These are phyloP conservation scores for Fusarium palustre DNA, from an alignment of 2,329 filamentous ascomycete species.

Conservation along the genomic window DNA sequence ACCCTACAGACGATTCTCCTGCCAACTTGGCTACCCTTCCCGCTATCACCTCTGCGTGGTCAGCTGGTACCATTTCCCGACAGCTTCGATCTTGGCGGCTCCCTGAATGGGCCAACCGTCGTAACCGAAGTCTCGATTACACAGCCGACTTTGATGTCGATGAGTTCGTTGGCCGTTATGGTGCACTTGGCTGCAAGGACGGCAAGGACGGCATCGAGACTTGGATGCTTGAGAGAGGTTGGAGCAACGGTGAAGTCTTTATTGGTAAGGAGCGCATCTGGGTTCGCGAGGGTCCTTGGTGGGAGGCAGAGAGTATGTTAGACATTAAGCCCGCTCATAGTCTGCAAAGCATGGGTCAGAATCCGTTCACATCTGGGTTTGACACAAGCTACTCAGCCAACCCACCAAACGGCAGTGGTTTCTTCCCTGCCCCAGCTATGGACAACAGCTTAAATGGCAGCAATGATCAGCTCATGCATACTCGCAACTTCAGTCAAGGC, in stretches of 20 bases:
- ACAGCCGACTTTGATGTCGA: slow-evolving; percentile 96
- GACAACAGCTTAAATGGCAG: slow-evolving; percentile 73
- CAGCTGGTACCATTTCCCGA: slow-evolving; percentile 89
- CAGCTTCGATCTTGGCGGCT: slow-evolving; percentile 94
- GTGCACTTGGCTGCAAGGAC: slow-evolving; percentile 85
- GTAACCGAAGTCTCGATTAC: slow-evolving; percentile 92
- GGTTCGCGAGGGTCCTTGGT: slow-evolving; percentile 95
- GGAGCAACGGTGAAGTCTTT: slow-evolving; percentile 97
- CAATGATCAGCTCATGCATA: slow-evolving; percentile 76
- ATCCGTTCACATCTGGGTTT: slow-evolving; percentile 61
- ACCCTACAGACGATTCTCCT: slow-evolving; percentile 89
- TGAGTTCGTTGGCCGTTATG: slow-evolving; percentile 88
- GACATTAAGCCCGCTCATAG: slow-evolving; percentile 80
- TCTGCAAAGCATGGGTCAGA: slow-evolving; percentile 57
- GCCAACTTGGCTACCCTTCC: slow-evolving; percentile 77
- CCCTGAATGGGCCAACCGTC: slow-evolving; percentile 95
- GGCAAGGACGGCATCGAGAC: slow-evolving; percentile 93
- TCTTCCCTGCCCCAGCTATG: slow-evolving; percentile 74
- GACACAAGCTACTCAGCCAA: slow-evolving; percentile 79
- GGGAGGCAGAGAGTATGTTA: slow-evolving; percentile 97
- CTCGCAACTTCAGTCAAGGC: slow-evolving; percentile 67
- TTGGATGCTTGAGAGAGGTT: slow-evolving; percentile 93
- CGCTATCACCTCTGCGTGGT: slow-evolving; percentile 86
- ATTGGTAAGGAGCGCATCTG: slow-evolving; percentile 92
- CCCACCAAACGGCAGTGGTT: slow-evolving; percentile 74